A percentile compares a stretch with the other conserved stretches of the same genome.
Evolutionary conservation across 176 grass and related monocot genomes (phyloP).

Genomic region (Juncus inflexus): DNA sequence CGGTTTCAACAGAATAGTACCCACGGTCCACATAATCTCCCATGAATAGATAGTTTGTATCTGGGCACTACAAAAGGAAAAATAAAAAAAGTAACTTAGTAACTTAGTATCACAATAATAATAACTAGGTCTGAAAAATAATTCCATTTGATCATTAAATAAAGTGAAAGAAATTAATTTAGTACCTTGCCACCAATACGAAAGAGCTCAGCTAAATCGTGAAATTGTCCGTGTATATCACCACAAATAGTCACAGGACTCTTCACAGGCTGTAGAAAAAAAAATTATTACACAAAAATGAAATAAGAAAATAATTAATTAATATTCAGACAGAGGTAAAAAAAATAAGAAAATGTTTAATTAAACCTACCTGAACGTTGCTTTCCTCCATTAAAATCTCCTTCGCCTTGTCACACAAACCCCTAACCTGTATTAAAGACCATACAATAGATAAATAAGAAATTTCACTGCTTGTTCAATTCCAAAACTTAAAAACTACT

Average conservation of each 20-base stretch:
- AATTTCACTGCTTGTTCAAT: constrained; percentile 13
- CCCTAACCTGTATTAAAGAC: constrained; percentile 50
- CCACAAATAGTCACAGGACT: constrained; percentile 96
- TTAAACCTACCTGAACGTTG: constrained; percentile 70
- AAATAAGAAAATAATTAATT: not conserved
- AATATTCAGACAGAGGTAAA: constrained; percentile 3
- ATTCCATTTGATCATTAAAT: not conserved
- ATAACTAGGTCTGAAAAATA: not conserved
- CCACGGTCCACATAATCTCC: constrained; percentile 99
- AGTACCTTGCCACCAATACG: constrained; percentile 93
- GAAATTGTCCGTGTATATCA: constrained; percentile 99
- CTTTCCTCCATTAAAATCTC: constrained; percentile 98
- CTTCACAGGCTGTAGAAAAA: constrained; percentile 76
- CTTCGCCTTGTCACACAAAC: constrained; percentile 90
- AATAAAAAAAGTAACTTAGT: constrained; percentile 19
- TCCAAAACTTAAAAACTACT: not conserved
- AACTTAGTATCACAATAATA: not conserved
- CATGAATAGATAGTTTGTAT: constrained; percentile 99
- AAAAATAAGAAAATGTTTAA: not conserved
- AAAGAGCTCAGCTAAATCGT: constrained; percentile 94
- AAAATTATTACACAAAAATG: not conserved
- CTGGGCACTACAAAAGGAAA: constrained; percentile 65
- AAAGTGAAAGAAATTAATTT: constrained; percentile 6
- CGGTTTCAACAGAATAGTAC: constrained; percentile 97
- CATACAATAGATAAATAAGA: not conserved